Evolutionary conservation across 2,329 filamentous ascomycete genomes (phyloP).

Genomic region (Lachnellula cervina): DNA sequence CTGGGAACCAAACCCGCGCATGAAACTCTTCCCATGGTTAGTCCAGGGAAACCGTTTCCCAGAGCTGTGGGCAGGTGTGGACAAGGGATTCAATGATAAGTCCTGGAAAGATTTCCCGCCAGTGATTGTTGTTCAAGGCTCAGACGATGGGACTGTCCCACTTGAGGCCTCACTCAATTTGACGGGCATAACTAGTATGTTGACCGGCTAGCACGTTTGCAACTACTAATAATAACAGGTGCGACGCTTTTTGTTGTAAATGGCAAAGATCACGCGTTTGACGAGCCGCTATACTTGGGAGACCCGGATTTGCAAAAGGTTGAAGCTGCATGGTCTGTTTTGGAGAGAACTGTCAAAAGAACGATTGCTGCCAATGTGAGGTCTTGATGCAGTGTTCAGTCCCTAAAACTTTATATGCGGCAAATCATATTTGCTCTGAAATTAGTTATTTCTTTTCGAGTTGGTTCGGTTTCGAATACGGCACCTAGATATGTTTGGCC

Average conservation of each 20-base stretch:
- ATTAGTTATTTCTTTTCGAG: no score
- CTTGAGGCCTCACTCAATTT: not conserved
- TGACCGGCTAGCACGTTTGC: not conserved
- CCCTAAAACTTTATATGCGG: not conserved
- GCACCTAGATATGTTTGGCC: no score
- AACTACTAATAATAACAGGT: not conserved
- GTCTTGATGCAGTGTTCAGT: not conserved
- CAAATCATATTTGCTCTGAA: no score
- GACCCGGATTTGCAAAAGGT: not conserved
- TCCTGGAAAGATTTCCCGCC: constrained; percentile 4
- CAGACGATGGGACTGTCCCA: constrained; percentile 3
- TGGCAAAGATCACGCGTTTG: constrained; percentile 4
- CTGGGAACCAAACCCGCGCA: not conserved
- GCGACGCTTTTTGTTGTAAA: constrained; percentile 1
- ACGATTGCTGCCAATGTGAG: not conserved
- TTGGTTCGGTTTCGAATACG: no score
- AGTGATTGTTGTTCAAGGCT: constrained; percentile 9
- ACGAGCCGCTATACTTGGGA: constrained; percentile 1
- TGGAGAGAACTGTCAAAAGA: constrained; percentile 30
- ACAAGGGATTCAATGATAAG: not conserved
- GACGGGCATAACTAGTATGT: constrained; percentile 2
- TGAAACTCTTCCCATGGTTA: not conserved
- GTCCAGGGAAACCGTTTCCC: constrained; percentile 1
- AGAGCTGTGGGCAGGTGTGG: constrained; percentile 1
- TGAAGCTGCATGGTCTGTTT: not conserved